Base-by-base conservation (phyloP, 2,329 filamentous ascomycete species). In the Trichophyton simii region DNA sequence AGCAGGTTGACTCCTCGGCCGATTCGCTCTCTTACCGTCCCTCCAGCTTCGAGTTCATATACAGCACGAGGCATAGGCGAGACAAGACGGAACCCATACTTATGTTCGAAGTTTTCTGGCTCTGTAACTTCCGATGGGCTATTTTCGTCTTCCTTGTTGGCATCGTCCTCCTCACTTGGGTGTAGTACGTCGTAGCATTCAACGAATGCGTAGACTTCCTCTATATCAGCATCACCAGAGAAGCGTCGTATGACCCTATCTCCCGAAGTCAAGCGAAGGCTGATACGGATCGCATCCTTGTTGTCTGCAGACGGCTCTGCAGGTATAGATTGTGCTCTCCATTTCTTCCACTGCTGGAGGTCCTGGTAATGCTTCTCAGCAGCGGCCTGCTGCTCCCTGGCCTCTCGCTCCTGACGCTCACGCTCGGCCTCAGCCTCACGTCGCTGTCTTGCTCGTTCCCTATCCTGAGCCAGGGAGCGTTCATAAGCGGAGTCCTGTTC, bases 401-500 rank as follows among this genome's bases (percentile, higher is more conserved):
- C 87, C 65, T 86, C 86, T 31, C 82, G 83, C 18, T 87, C 88
- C 34, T 79, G 80, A 0, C 83, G 82, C 20, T 82, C 83, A 62
- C 75, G 76, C 44, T 76, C 79, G n/a, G 80, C 82, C 64, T 89
- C 89, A 1, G 87, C 90, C 72, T 95, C 91, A 58, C 83, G 83
- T 70, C 83, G 84, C 71, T 87, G 83, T 36, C 88, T 81, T 0
- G 89, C 88, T 20, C 92, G 86, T 72, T 96, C 91, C 44, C 91
- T 82, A 73, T 99, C 94, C 63, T 86, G 84, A 8, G 91, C 92
- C 34, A 99, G 78, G 0, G 89, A 95, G 64, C 91, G 84, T 75
- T 99, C 91, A 72, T 99, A 99, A 0, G 94, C 94, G 8, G 84
- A 88, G 71, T 97, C 91, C 72, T 99, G 94, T 72, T 96, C 85